Evolutionary conservation across 371 early-diverging fungal species (phyloP), one percentile per base, ranked within the genome.

Genomic region (Furculomyces boomerangus): DNA sequence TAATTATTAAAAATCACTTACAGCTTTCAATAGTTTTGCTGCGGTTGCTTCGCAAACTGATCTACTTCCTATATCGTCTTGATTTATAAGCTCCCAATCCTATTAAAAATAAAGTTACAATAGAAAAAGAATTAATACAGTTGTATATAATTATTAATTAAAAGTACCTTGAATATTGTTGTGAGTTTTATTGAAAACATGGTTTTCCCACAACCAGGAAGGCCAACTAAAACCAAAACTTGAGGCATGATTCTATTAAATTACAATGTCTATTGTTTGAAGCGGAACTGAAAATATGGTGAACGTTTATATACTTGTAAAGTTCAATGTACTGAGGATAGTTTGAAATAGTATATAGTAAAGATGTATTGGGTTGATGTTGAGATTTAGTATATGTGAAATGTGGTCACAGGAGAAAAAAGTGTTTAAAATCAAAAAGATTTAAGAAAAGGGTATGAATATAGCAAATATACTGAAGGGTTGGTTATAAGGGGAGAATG

Each of bases 171-270:
- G 32, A 49, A 49, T 16, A 30, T 3, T 20, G 56, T 48, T 20
- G 66, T 59, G 3, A 81, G 69, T 14, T 69, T 68, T 46, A 69
- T 72, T 45, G 80, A 68, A 63, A 82, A 80, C 16, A 79, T 75
- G 18, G 77, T 72, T 64, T 82, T 82, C 53, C 82, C 82, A 24
- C 77, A 79, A 16, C 82, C 82, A 25, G 82, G 82, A 50, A 80
- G 70, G n/a, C 82, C 80, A 30, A 80, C 78, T 46, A 80, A 71
- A 30, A 82, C 70, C 7, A 81, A 66, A 58, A 80, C 67, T 55
- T 68, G 69, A 30, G 69, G 69, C 69, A 67, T 68, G 3, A 18
- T 22, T 44, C 7, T 10, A 35, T 10, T 35, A 35, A n/a, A n/a
- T n/a, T n/a, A n/a, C n/a, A n/a, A n/a, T n/a, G n/a, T n/a, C n/a